Percentiles rank a stretch among this genome's conserved stretches.
Conservation (phyloP, 2,329 filamentous ascomycete species). For the Tolypocladium cylindrosporum region DNA sequence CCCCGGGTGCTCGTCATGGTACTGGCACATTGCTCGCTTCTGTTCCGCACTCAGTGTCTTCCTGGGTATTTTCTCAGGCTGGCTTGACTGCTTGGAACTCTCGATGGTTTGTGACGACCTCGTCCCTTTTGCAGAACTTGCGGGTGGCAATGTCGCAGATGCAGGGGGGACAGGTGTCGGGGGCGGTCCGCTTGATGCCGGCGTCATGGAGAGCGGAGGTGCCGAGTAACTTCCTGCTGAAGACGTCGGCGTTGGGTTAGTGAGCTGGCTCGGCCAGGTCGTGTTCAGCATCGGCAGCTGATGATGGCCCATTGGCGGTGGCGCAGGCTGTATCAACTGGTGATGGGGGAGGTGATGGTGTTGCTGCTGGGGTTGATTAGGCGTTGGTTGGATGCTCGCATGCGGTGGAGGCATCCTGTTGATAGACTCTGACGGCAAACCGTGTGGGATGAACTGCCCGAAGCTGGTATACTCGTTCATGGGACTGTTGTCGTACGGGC, state of each 20-base stretch:
- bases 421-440: slow-evolving; percentile 40
- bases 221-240: slow-evolving; percentile 42
- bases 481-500: slow-evolving; percentile 35
- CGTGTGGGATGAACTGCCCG: slow-evolving; percentile 43
- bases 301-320: slow-evolving; percentile 40
- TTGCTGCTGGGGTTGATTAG: slow-evolving; percentile 11
- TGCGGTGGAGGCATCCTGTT: slow-evolving; percentile 43
- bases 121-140: not conserved
- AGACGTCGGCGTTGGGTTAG: slow-evolving; percentile 49
- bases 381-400: slow-evolving; percentile 20
- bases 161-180: slow-evolving; percentile 8
- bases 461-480: slow-evolving; percentile 58
- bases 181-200: slow-evolving; percentile 39
- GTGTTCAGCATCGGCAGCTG: slow-evolving; percentile 61
- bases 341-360: slow-evolving; percentile 15
- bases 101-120: slow-evolving; percentile 7
- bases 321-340: slow-evolving; percentile 21
- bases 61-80: slow-evolving; percentile 50
- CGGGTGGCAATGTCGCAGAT: not conserved
- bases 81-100: slow-evolving; percentile 19
- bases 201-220: slow-evolving; percentile 48
- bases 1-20: slow-evolving; percentile 79
- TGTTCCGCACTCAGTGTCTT: slow-evolving; percentile 89
- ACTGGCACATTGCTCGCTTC: slow-evolving; percentile 85
- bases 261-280: slow-evolving; percentile 75